Evolutionary conservation across 371 early-diverging fungal species (phyloP).

Genomic region (Cokeromyces recurvatus): DNA sequence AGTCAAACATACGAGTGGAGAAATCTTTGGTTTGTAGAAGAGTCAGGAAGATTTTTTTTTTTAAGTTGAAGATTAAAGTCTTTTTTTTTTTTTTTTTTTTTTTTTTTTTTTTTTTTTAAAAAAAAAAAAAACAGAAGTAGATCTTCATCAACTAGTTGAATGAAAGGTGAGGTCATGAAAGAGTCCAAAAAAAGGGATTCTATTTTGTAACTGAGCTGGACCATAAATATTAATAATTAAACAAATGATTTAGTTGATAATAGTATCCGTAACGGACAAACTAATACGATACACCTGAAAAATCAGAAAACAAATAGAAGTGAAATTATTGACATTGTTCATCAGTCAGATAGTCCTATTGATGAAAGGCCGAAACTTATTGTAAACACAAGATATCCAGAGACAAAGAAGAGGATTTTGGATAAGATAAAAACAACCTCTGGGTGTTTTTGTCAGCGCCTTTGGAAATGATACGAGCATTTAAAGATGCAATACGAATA

Average conservation of each 20-base stretch:
- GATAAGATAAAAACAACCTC: not conserved
- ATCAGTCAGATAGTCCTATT: not conserved
- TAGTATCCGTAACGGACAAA: not conserved
- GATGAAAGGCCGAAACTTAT: not conserved
- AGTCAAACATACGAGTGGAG: too few species aligned
- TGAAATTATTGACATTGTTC: not conserved
- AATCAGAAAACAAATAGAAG: not conserved
- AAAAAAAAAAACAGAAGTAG: too few species aligned
- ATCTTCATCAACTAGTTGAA: too few species aligned
- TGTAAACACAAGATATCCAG: not conserved
- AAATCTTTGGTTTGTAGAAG: too few species aligned
- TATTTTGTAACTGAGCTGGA: not conserved
- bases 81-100: too few species aligned
- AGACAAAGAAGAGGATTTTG: not conserved
- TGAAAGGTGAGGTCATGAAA: not conserved
- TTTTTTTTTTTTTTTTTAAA: too few species aligned
- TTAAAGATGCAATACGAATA: not conserved
- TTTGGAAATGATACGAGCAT: constrained; percentile 5
- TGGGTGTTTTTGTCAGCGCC: not conserved
- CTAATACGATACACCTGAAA: not conserved
- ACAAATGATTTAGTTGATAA: not conserved
- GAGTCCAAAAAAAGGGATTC: not conserved
- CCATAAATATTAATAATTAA: not conserved
- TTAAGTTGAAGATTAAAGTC: too few species aligned
- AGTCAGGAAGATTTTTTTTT: too few species aligned